Conservation (phyloP, 495 filamentous ascomycete species). For the Penicillium cataractarum region DNA sequence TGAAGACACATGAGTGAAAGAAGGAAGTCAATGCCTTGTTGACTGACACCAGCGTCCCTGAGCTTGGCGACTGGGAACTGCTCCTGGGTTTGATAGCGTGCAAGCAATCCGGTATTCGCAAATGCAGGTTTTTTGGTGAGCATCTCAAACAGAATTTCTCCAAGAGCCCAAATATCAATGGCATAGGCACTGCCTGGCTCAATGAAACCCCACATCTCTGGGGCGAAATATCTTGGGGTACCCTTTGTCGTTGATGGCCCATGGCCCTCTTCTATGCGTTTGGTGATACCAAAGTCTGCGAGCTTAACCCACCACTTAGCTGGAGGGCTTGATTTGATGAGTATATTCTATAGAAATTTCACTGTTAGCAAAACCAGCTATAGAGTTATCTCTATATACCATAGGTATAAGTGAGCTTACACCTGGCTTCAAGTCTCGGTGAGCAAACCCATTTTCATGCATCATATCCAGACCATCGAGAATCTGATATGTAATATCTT, state of each 20-base stretch:
- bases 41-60: constrained; percentile 3
- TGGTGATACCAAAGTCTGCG: too few relatives aligned
- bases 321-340: constrained; percentile 16
- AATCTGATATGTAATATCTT: constrained; percentile 45
- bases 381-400: not conserved
- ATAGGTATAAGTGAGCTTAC: constrained; percentile 27
- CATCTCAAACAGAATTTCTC: constrained; percentile 21
- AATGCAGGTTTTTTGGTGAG: constrained; percentile 17
- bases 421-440: constrained; percentile 57
- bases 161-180: constrained; percentile 25
- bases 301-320: constrained; percentile 42
- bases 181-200: constrained; percentile 12
- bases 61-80: constrained; percentile 8
- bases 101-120: not conserved
- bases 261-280: constrained; percentile 19
- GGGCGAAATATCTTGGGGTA: constrained; percentile 20
- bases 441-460: too few relatives aligned
- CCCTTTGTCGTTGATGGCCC: constrained; percentile 12
- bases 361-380: not conserved
- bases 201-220: constrained; percentile 16
- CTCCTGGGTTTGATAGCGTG: not conserved
- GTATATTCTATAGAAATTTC: constrained; percentile 21
- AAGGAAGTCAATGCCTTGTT: constrained; percentile 10
- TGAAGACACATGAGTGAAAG: constrained; percentile 10
- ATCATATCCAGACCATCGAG: constrained; percentile 49